These are phyloP conservation scores for Schizothecium vesticola DNA, from an alignment of 495 filamentous ascomycete species.

Conservation along the genomic window DNA sequence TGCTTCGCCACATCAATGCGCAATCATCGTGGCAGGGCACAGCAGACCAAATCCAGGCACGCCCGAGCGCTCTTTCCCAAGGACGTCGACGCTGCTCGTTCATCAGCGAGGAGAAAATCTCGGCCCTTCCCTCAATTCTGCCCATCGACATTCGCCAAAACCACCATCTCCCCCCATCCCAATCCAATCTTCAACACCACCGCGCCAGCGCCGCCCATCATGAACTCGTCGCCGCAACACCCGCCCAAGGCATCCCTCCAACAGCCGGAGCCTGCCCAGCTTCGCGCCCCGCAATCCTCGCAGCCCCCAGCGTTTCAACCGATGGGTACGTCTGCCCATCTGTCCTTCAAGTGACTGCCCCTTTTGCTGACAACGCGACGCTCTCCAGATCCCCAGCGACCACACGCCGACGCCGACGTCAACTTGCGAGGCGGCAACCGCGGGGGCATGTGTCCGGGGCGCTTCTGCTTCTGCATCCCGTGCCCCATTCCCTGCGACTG, in stretches of 20 bases:
- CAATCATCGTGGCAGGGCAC: not conserved
- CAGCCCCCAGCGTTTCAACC: slow-evolving; percentile 29
- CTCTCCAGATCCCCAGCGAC: slow-evolving; percentile 30
- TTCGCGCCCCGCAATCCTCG: slow-evolving; percentile 19
- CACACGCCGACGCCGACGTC: slow-evolving; percentile 30
- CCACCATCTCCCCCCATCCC: not conserved
- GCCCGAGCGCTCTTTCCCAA: not conserved
- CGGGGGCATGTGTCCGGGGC: slow-evolving; percentile 32
- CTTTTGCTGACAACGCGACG: slow-evolving; percentile 6
- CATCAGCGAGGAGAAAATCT: not conserved
- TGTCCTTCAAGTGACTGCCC: too few species aligned
- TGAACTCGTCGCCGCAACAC: not conserved
- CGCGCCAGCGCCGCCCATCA: not conserved
- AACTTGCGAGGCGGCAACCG: slow-evolving; percentile 38
- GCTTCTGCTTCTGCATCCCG: slow-evolving; percentile 42
- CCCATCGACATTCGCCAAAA: not conserved
- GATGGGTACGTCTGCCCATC: slow-evolving; percentile 28
- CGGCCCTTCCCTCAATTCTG: not conserved
- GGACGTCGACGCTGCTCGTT: not conserved
- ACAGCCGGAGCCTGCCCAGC: slow-evolving; percentile 13
- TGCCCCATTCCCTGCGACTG: slow-evolving; percentile 41
- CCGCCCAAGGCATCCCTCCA: slow-evolving; percentile 6
- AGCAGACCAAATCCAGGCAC: not conserved
- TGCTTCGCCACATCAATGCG: not conserved
- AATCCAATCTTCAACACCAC: not conserved